Evolutionary conservation across 345 rosid genomes (phyloP).

Genomic region (Euphorbia lathyris): DNA sequence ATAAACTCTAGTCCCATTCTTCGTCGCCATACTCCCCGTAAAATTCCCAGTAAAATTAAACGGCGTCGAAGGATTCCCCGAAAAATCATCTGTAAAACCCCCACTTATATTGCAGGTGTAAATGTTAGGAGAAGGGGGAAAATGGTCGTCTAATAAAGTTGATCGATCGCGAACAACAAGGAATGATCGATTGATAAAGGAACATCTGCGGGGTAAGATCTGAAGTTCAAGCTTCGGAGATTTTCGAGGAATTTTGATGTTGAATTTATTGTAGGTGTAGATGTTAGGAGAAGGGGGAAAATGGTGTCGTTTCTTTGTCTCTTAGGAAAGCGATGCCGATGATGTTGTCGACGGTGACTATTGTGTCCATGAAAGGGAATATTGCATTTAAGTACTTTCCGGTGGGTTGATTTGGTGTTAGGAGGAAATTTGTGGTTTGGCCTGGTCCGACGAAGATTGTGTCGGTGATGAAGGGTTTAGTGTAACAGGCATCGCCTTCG

Average conservation of each 20-base stretch:
- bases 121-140: slow-evolving; percentile 35
- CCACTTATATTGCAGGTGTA: slow-evolving; percentile 52
- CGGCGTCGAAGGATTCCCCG: slow-evolving; percentile 41
- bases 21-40: slow-evolving; percentile 8
- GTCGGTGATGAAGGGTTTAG: slow-evolving; percentile 53
- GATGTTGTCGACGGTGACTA: slow-evolving; percentile 49
- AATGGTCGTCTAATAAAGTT: too few relatives aligned
- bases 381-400: slow-evolving; percentile 57
- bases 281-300: slow-evolving; percentile 37
- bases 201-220: slow-evolving; percentile 44
- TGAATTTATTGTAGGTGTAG: slow-evolving; percentile 55
- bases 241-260: slow-evolving; percentile 40
- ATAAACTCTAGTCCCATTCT: slow-evolving; percentile 19
- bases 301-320: slow-evolving; percentile 40
- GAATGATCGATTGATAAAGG: slow-evolving; percentile 55
- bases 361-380: slow-evolving; percentile 79
- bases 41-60: slow-evolving; percentile 54
- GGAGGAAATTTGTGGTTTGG: slow-evolving; percentile 71
- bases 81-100: slow-evolving; percentile 69
- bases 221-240: slow-evolving; percentile 64
- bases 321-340: slow-evolving; percentile 44
- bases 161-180: slow-evolving; percentile 44
- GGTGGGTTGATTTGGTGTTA: slow-evolving; percentile 35
- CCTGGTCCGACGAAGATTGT: slow-evolving; percentile 64
- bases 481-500: slow-evolving; percentile 62